Evolutionary conservation across 192 early-diverging fungal genomes (phyloP).

Genomic region (Diversispora epigaea): DNA sequence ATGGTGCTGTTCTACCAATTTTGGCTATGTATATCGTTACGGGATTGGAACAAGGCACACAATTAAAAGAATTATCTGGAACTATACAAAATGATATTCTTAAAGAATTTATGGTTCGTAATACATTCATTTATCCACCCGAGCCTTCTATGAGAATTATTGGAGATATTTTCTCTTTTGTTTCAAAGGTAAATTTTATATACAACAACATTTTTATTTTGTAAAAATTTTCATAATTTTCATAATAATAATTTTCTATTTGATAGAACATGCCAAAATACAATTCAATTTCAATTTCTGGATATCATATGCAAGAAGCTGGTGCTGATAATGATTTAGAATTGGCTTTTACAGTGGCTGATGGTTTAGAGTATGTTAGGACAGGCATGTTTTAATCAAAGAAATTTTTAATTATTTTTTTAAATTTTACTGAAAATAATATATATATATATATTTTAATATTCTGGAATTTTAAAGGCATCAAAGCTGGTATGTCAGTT

Average conservation of each 20-base stretch:
- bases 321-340: slow-evolving; percentile 87
- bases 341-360: slow-evolving; percentile 89
- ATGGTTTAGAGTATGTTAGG: slow-evolving; percentile 81
- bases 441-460: too few species aligned
- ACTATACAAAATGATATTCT: slow-evolving; percentile 93
- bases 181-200: slow-evolving; percentile 53
- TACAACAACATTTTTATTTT: background rate
- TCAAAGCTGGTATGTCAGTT: slow-evolving; percentile 83
- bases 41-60: slow-evolving; percentile 82
- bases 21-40: slow-evolving; percentile 90
- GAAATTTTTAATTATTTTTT: background rate
- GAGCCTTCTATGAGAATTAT: slow-evolving; percentile 88
- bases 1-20: slow-evolving; percentile 89
- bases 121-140: slow-evolving; percentile 93
- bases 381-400: slow-evolving; percentile 45
- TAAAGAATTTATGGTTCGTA: slow-evolving; percentile 94
- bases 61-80: slow-evolving; percentile 75
- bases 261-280: slow-evolving; percentile 83
- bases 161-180: slow-evolving; percentile 88
- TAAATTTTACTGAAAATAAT: slow-evolving; percentile 21
- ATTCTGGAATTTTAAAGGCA: slow-evolving; percentile 39
- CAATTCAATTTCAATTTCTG: slow-evolving; percentile 95
- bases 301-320: slow-evolving; percentile 92
- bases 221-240: background rate
- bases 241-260: background rate